Conservation (phyloP, 2,329 filamentous ascomycete species). For the Aspergillus sp. region DNA sequence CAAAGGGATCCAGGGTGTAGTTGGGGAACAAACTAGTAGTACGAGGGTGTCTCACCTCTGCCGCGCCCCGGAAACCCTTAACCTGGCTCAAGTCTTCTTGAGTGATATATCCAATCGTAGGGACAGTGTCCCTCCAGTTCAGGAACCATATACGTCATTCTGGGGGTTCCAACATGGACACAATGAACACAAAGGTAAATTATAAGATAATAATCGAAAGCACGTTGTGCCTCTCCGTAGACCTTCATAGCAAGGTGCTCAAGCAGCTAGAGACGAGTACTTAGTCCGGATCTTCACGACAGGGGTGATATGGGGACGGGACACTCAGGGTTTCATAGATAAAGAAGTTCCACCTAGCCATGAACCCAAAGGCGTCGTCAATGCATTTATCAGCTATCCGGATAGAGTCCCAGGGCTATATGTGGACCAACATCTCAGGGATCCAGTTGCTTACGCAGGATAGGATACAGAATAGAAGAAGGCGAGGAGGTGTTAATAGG, state of each 20-base stretch:
- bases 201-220: conserved; percentile 66
- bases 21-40: too few relatives aligned
- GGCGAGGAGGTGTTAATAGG: background rate
- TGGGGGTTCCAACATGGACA: conserved; percentile 77
- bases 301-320: too few relatives aligned
- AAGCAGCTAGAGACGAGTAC: background rate
- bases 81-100: conserved; percentile 49
- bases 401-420: too few relatives aligned
- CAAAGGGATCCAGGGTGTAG: too few relatives aligned
- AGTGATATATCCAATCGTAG: conserved; percentile 51
- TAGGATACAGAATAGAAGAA: background rate
- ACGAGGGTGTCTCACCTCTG: too few relatives aligned
- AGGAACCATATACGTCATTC: conserved; percentile 66
- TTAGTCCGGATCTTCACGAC: background rate
- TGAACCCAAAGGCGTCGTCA: conserved; percentile 46
- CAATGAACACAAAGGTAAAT: conserved; percentile 75
- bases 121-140: conserved; percentile 44
- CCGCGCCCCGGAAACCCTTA: too few relatives aligned
- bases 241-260: conserved; percentile 7
- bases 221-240: conserved; percentile 49
- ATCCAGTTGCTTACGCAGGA: too few relatives aligned
- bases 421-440: too few relatives aligned
- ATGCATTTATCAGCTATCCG: conserved; percentile 46
- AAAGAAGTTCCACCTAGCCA: conserved; percentile 50
- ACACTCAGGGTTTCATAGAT: conserved; percentile 44